Evolutionary conservation across 495 filamentous ascomycete genomes (phyloP).

Genomic region (Tetracladium marchalianum): DNA sequence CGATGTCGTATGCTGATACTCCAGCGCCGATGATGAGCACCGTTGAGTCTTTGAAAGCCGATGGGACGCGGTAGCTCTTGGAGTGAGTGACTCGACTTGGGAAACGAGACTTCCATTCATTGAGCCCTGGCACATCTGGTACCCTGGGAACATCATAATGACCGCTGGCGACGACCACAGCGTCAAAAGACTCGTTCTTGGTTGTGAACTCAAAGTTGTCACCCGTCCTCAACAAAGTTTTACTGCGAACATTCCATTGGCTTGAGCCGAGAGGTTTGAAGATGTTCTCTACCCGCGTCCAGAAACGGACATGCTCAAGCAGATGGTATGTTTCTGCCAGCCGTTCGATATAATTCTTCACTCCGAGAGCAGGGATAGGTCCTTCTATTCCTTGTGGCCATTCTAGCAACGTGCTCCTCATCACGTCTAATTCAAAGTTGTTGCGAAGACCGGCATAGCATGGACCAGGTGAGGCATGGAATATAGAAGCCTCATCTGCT

Average conservation of each 20-base stretch:
- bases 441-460: too few relatives aligned
- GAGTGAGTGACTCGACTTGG: slow-evolving; percentile 66
- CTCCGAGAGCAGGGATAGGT: too few relatives aligned
- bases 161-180: slow-evolving; percentile 73
- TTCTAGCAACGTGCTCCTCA: too few relatives aligned
- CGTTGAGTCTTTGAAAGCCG: slow-evolving; percentile 35
- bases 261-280: slow-evolving; percentile 33
- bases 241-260: slow-evolving; percentile 45
- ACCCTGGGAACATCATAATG: slow-evolving; percentile 67
- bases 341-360: too few relatives aligned
- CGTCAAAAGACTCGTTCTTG: slow-evolving; percentile 47
- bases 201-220: slow-evolving; percentile 8
- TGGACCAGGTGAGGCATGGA: slow-evolving; percentile 40
- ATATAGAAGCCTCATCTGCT: slow-evolving; percentile 18
- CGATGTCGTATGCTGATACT: slow-evolving; percentile 75
- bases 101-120: slow-evolving; percentile 46
- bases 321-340: too few relatives aligned
- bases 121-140: slow-evolving; percentile 51
- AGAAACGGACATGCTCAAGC: too few relatives aligned
- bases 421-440: too few relatives aligned
- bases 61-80: slow-evolving; percentile 60
- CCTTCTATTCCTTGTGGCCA: too few relatives aligned
- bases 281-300: slow-evolving; percentile 47
- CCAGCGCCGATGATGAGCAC: slow-evolving; percentile 65
- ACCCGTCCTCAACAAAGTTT: too few relatives aligned